Conservation (phyloP, 345 rosid genomes). For the Durio zibethinus region DNA sequence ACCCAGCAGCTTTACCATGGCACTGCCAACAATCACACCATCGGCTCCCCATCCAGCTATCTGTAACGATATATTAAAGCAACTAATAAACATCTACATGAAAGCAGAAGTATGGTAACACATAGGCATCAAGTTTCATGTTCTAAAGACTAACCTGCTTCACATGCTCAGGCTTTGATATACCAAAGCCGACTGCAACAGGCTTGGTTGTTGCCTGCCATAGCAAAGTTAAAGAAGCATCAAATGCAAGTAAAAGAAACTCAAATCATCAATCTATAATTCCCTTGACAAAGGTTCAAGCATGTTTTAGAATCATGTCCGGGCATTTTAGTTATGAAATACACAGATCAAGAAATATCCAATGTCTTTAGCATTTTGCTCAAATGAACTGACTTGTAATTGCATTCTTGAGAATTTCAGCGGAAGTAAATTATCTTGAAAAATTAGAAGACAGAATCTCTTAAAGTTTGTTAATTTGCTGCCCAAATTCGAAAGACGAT, state of each 20-base stretch:
- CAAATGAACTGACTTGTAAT: neutral
- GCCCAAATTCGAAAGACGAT: neutral
- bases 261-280: neutral
- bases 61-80: slow-evolving; percentile 27
- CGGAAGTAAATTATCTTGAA: neutral
- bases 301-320: neutral
- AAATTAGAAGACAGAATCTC: neutral
- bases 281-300: neutral
- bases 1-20: slow-evolving; percentile 67
- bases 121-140: neutral
- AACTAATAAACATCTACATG: neutral
- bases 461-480: neutral
- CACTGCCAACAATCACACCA: slow-evolving; percentile 85
- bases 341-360: neutral
- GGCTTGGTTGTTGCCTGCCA: slow-evolving; percentile 63
- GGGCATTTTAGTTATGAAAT: neutral
- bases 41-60: slow-evolving; percentile 85
- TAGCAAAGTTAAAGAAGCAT: neutral
- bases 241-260: neutral
- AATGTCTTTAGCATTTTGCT: neutral
- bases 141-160: slow-evolving; percentile 49
- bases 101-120: neutral
- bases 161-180: slow-evolving; percentile 78
- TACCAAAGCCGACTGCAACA: slow-evolving; percentile 80
- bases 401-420: neutral